Conservation (phyloP, 2,329 filamentous ascomycete species). For the Aspergillus floridensis region DNA sequence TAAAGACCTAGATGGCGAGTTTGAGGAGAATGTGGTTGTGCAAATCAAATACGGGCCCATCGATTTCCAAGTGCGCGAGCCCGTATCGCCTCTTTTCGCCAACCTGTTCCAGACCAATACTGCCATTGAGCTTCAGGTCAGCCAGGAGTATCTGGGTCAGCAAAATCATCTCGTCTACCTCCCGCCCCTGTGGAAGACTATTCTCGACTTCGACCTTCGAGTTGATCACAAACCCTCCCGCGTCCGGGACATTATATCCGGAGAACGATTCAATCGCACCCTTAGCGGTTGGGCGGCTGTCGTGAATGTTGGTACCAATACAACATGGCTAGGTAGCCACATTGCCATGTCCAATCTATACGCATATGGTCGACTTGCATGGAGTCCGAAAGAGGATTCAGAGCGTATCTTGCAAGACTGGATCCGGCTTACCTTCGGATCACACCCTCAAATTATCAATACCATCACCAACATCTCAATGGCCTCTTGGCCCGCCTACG, state of each 20-base stretch:
- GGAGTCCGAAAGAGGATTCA: slow-evolving; percentile 56
- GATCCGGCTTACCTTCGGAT: slow-evolving; percentile 65
- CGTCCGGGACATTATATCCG: slow-evolving; percentile 61
- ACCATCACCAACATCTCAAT: slow-evolving; percentile 63
- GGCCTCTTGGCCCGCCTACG: slow-evolving; percentile 68
- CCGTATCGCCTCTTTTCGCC: slow-evolving; percentile 63
- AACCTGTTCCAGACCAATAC: slow-evolving; percentile 47
- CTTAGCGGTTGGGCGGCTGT: slow-evolving; percentile 65
- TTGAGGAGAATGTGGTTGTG: slow-evolving; percentile 68
- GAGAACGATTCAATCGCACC: slow-evolving; percentile 56
- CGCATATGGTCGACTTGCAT: slow-evolving; percentile 65
- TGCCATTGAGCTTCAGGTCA: slow-evolving; percentile 65
- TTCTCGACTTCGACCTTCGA: slow-evolving; percentile 66
- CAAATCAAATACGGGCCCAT: slow-evolving; percentile 75
- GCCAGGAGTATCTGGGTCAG: slow-evolving; percentile 70
- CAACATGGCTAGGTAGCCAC: slow-evolving; percentile 68
- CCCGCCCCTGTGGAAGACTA: slow-evolving; percentile 65
- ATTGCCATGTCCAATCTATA: slow-evolving; percentile 71
- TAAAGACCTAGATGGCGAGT: slow-evolving; percentile 60
- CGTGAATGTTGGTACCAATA: slow-evolving; percentile 64
- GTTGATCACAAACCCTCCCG: slow-evolving; percentile 56
- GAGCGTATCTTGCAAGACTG: slow-evolving; percentile 60
- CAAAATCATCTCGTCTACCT: slow-evolving; percentile 68
- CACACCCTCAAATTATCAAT: slow-evolving; percentile 54
- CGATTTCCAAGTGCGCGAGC: slow-evolving; percentile 70